These are phyloP conservation scores for Colletotrichum sp. DNA, from an alignment of 2,329 filamentous ascomycete species.

Conservation along the genomic window DNA sequence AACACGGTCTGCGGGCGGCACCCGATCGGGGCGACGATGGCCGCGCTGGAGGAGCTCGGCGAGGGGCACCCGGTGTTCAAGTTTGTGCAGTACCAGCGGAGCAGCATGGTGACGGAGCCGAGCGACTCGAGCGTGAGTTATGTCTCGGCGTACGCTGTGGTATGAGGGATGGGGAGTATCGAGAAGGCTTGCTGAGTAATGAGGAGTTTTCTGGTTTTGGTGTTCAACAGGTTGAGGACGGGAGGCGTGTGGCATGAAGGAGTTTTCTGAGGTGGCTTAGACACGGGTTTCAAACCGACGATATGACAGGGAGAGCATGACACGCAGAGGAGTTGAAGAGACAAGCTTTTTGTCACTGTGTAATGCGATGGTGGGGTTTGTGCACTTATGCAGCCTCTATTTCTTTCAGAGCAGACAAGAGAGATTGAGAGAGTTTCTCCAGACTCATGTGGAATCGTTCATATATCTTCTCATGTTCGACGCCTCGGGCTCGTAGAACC, in stretches of 20 bases:
- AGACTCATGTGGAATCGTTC: fast-evolving
- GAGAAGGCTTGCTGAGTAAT: not conserved
- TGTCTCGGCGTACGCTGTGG: conserved; percentile 85
- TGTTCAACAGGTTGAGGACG: not conserved
- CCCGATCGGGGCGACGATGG: conserved; percentile 93
- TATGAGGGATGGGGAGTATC: conserved; percentile 44
- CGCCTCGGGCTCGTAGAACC: fast-evolving
- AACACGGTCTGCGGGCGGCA: conserved; percentile 97
- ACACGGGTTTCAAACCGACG: not conserved
- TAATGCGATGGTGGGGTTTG: not conserved
- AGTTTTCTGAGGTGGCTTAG: not conserved
- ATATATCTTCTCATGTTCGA: not conserved
- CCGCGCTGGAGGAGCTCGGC: conserved; percentile 74
- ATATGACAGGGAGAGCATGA: not conserved
- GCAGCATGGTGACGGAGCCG: conserved; percentile 71
- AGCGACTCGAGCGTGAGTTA: conserved; percentile 92
- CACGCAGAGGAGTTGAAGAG: not conserved
- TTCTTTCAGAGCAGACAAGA: not conserved
- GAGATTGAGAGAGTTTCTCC: fast-evolving
- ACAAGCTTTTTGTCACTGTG: not conserved
- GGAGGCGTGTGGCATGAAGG: not conserved
- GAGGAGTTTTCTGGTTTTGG: not conserved
- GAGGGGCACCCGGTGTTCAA: conserved; percentile 66
- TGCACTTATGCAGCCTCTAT: not conserved
- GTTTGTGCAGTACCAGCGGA: conserved; percentile 88